Conservation (phyloP, 1,139 yeast species). For the Blastobotrys arbuscula region DNA sequence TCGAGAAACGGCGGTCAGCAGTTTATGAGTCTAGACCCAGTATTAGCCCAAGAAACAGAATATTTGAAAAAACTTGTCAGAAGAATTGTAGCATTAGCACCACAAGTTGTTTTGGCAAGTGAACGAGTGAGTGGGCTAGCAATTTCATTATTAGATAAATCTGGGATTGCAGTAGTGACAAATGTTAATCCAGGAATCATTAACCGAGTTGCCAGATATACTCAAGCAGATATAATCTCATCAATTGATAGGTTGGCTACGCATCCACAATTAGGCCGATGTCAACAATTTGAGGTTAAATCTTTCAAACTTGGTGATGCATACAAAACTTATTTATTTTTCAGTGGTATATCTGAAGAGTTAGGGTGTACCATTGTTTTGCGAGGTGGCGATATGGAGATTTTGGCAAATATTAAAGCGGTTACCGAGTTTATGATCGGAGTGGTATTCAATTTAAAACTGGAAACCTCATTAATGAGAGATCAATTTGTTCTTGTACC, state of each 20-base stretch:
- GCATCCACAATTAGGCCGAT: constrained; percentile 62
- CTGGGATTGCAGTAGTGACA: constrained; percentile 72
- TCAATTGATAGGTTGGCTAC: constrained; percentile 61
- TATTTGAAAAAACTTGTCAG: constrained; percentile 77
- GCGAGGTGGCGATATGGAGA: constrained; percentile 62
- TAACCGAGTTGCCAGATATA: constrained; percentile 70
- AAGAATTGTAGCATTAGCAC: constrained; percentile 68
- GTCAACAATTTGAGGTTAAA: constrained; percentile 65
- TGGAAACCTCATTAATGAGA: constrained; percentile 75
- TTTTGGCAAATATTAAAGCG: constrained; percentile 62
- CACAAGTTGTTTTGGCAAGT: constrained; percentile 75
- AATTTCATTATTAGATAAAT: constrained; percentile 61
- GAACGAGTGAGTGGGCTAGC: constrained; percentile 85
- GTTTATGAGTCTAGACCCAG: constrained; percentile 76
- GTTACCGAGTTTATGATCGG: constrained; percentile 77
- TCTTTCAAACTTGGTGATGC: constrained; percentile 49
- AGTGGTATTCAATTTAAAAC: constrained; percentile 66
- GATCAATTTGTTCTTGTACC: constrained; percentile 63
- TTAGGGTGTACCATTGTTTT: constrained; percentile 79
- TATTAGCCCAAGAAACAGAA: constrained; percentile 83
- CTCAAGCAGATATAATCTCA: constrained; percentile 73
- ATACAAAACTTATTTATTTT: constrained; percentile 66
- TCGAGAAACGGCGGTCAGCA: constrained; percentile 62
- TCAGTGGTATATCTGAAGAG: constrained; percentile 69
- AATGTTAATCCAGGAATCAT: constrained; percentile 80